Conservation (phyloP, 1,284 basidiomycete species). For the Cutaneotrichosporon sp. region DNA sequence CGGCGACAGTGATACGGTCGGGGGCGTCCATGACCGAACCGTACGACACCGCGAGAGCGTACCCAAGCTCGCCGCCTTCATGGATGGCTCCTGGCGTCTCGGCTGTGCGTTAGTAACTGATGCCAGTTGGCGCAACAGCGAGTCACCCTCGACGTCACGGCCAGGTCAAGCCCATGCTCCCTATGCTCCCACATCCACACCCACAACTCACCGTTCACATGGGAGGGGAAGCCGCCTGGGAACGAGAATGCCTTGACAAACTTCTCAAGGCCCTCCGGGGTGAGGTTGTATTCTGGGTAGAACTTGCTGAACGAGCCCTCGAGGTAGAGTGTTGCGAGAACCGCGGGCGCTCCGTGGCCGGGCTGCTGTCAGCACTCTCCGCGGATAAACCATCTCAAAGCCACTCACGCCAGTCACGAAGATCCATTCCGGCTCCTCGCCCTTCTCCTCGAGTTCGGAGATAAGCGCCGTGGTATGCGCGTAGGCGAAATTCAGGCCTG, state of each 20-base stretch:
- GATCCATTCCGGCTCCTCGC: slow-evolving; percentile 43
- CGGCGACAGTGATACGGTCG: slow-evolving; percentile 64
- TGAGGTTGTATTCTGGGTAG: slow-evolving; percentile 65
- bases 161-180: too few species aligned
- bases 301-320: slow-evolving; percentile 85
- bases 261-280: slow-evolving; percentile 59
- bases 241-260: slow-evolving; percentile 50
- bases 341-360: slow-evolving; percentile 78
- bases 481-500: slow-evolving; percentile 71
- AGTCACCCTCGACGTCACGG: too few species aligned
- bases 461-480: slow-evolving; percentile 74
- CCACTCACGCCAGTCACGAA: slow-evolving; percentile 56
- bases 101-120: slow-evolving; percentile 52
- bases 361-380: slow-evolving; percentile 42
- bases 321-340: slow-evolving; percentile 74
- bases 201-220: slow-evolving; percentile 47
- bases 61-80: slow-evolving; percentile 85
- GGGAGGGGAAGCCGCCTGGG: slow-evolving; percentile 52
- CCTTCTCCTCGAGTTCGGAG: slow-evolving; percentile 52
- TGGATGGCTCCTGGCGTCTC: slow-evolving; percentile 82
- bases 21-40: slow-evolving; percentile 80
- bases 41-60: slow-evolving; percentile 75
- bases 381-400: too few species aligned
- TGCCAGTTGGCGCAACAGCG: slow-evolving; percentile 3
- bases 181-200: too few species aligned